phyloP scores from a whole-genome alignment of 441 rosid genomes.

The Erodium trifolium region DNA sequence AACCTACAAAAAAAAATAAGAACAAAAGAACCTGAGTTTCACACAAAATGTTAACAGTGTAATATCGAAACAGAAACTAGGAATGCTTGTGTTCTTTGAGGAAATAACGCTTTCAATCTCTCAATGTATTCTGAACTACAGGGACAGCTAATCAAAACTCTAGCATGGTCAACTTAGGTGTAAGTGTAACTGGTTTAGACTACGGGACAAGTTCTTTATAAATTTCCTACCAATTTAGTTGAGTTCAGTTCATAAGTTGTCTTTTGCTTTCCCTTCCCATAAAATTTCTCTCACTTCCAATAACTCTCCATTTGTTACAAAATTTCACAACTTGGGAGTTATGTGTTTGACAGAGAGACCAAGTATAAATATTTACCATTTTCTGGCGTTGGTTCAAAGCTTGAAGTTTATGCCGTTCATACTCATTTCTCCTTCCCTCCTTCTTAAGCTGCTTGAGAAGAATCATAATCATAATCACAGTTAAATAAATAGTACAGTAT shows the following conservation, averaged over 20 bases:
- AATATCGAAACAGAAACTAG: neutral
- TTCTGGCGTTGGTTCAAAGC: slow-evolving; percentile 55
- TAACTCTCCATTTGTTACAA: neutral
- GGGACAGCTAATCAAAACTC: neutral
- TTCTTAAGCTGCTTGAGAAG: slow-evolving; percentile 44
- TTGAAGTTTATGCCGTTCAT: slow-evolving; percentile 59
- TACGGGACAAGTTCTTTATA: neutral
- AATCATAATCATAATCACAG: neutral
- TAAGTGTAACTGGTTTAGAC: neutral
- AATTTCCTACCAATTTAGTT: neutral
- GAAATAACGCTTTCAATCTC: neutral
- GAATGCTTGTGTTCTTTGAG: neutral
- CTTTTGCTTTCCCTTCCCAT: neutral
- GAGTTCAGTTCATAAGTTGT: neutral
- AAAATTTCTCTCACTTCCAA: neutral
- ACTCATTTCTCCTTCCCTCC: slow-evolving; percentile 64
- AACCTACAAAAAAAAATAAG: slow-evolving; percentile 36
- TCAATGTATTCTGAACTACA: neutral
- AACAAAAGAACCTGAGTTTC: neutral
- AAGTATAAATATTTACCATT: slow-evolving; percentile 31
- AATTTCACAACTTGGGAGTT: neutral
- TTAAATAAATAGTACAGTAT: slow-evolving; percentile 7
- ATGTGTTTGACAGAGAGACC: neutral
- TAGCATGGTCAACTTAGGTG: slow-evolving; percentile 9
- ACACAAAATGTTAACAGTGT: neutral